phyloP scores from a whole-genome alignment of 441 rosid species.

The Codiaeum variegatum region DNA sequence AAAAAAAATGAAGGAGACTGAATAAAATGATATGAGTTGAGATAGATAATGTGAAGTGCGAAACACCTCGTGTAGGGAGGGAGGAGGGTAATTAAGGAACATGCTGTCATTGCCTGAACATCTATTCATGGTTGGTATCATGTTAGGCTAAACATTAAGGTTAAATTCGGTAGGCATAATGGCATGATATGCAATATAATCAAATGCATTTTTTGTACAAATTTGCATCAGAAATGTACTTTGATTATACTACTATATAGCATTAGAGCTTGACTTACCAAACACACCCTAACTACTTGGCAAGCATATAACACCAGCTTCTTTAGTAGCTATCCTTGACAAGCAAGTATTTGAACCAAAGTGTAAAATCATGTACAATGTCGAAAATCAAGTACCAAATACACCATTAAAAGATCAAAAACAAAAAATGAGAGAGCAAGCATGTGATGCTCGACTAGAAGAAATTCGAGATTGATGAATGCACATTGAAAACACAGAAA shows the following conservation, averaged over 20 bases:
- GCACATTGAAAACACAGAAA: background rate
- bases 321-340: background rate
- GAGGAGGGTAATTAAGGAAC: too few relatives aligned
- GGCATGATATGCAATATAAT: too few relatives aligned
- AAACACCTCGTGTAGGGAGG: background rate
- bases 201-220: too few relatives aligned
- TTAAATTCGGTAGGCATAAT: too few relatives aligned
- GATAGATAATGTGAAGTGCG: background rate
- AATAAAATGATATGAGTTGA: background rate
- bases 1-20: background rate
- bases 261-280: too few relatives aligned
- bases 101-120: background rate
- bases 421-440: background rate
- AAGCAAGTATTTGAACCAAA: background rate
- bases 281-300: background rate
- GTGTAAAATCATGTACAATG: background rate
- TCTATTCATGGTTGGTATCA: background rate
- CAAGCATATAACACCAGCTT: background rate
- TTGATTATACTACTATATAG: too few relatives aligned
- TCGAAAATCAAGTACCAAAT: background rate
- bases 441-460: background rate
- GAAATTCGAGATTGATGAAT: background rate
- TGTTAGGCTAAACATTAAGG: background rate
- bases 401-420: background rate
- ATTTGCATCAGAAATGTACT: too few relatives aligned